phyloP scores from a whole-genome alignment of 2,329 filamentous ascomycete species.

The Sphaerulina vaccinii region DNA sequence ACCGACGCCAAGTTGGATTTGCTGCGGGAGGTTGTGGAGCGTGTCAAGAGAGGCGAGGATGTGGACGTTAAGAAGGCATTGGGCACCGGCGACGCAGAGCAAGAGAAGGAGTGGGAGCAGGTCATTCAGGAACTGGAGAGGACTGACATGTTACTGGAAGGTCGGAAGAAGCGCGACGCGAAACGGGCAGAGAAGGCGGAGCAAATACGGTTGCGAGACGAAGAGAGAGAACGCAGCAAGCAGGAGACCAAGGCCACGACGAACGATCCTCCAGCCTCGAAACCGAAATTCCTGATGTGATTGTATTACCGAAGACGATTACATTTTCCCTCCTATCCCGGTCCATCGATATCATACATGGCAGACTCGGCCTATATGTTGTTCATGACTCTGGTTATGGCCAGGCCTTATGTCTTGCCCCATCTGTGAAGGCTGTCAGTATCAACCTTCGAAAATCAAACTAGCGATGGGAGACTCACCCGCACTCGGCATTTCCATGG shows the following conservation, averaged over 20 bases:
- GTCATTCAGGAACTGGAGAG: conserved; percentile 53
- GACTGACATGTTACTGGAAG: conserved; percentile 35
- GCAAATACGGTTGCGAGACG: conserved; percentile 22
- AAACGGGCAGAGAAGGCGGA: conserved; percentile 29
- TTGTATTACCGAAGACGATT: background rate
- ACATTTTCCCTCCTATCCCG: background rate
- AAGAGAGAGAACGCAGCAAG: conserved; percentile 12
- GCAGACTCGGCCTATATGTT: too few species aligned
- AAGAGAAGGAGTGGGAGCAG: conserved; percentile 86
- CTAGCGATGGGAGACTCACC: background rate
- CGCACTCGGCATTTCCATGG: background rate
- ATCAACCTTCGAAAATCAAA: too few species aligned
- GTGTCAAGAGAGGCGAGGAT: conserved; percentile 67
- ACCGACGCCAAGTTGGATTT: conserved; percentile 76
- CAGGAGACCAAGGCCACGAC: conserved; percentile 1
- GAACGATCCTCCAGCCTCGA: conserved; percentile 11
- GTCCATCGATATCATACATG: too few species aligned
- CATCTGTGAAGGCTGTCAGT: background rate
- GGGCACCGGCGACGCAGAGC: conserved; percentile 71
- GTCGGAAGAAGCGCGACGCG: conserved; percentile 31
- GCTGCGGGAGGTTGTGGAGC: conserved; percentile 72
- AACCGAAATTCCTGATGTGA: conserved; percentile 36
- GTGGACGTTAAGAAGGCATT: conserved; percentile 82
- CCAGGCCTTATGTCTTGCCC: too few species aligned
- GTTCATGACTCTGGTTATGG: too few species aligned